These are phyloP conservation scores for Coniochaeta hoffmannii DNA, from an alignment of 2,329 filamentous ascomycete genomes.

Conservation along the genomic window DNA sequence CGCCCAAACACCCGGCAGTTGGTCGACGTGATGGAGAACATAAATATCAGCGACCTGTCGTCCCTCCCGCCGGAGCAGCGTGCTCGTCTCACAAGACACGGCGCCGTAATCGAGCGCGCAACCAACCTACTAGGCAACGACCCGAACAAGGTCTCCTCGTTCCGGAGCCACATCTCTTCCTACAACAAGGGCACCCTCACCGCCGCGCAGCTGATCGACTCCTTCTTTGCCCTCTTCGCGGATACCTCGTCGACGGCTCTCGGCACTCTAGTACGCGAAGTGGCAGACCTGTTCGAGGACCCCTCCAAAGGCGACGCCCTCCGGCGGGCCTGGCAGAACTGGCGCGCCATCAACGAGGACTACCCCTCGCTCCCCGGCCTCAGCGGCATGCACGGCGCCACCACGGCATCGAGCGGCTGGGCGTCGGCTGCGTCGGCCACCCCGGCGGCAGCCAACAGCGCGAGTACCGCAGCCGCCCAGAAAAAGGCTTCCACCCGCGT, in stretches of 20 bases:
- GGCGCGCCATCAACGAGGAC: conserved; percentile 92
- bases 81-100: conserved; percentile 71
- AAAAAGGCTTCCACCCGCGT: conserved; percentile 47
- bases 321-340: conserved; percentile 85
- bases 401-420: conserved; percentile 51
- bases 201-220: conserved; percentile 73
- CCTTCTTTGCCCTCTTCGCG: conserved; percentile 76
- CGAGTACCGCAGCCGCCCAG: conserved; percentile 27
- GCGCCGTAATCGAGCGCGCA: conserved; percentile 79
- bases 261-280: conserved; percentile 82
- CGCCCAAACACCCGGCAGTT: conserved; percentile 7
- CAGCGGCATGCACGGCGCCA: conserved; percentile 57
- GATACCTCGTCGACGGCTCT: conserved; percentile 74
- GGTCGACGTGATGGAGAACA: conserved; percentile 37
- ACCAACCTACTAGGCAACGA: conserved; percentile 75
- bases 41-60: conserved; percentile 41
- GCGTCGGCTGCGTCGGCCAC: conserved; percentile 51
- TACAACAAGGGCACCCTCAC: conserved; percentile 65
- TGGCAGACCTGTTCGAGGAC: conserved; percentile 89
- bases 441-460: conserved; percentile 45
- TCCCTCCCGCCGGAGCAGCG: conserved; percentile 68
- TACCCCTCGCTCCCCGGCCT: conserved; percentile 82
- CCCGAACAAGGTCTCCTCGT: conserved; percentile 62
- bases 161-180: conserved; percentile 71
- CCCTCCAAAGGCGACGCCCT: conserved; percentile 64